Conservation (phyloP, 805 yeast species). For the Kazachstania taianensis region DNA sequence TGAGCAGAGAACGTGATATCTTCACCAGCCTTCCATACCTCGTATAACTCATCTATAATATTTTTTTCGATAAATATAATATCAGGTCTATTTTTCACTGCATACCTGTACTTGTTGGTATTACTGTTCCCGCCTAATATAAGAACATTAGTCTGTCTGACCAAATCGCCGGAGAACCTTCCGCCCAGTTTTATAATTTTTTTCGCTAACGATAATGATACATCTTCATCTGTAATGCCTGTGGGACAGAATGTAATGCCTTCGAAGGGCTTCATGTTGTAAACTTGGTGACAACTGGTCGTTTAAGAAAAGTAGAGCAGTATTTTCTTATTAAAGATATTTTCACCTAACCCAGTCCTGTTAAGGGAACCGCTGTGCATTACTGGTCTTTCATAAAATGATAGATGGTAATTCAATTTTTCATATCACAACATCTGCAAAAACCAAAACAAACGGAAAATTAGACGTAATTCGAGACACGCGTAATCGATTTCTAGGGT, state of each 20-base stretch:
- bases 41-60: slow-evolving; percentile 17
- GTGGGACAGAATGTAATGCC: slow-evolving; percentile 51
- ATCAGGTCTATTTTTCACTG: slow-evolving; percentile 22
- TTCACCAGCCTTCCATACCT: slow-evolving; percentile 26
- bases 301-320: too few species aligned
- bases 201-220: slow-evolving; percentile 35
- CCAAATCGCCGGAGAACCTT: slow-evolving; percentile 41
- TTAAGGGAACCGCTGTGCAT: too few species aligned
- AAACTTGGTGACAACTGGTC: too few species aligned
- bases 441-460: too few species aligned
- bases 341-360: too few species aligned
- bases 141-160: slow-evolving; percentile 49
- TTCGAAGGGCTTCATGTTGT: slow-evolving; percentile 31
- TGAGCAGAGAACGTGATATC: slow-evolving; percentile 12
- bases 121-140: slow-evolving; percentile 43
- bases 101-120: slow-evolving; percentile 23
- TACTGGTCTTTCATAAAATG: too few species aligned
- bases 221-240: slow-evolving; percentile 32
- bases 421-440: too few species aligned
- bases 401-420: too few species aligned
- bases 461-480: too few species aligned
- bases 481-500: too few species aligned
- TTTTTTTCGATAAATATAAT: slow-evolving; percentile 16
- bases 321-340: too few species aligned
- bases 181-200: slow-evolving; percentile 54